Evolutionary conservation across 2,329 filamentous ascomycete species (phyloP).

Genomic region (Sclerotinia minor): DNA sequence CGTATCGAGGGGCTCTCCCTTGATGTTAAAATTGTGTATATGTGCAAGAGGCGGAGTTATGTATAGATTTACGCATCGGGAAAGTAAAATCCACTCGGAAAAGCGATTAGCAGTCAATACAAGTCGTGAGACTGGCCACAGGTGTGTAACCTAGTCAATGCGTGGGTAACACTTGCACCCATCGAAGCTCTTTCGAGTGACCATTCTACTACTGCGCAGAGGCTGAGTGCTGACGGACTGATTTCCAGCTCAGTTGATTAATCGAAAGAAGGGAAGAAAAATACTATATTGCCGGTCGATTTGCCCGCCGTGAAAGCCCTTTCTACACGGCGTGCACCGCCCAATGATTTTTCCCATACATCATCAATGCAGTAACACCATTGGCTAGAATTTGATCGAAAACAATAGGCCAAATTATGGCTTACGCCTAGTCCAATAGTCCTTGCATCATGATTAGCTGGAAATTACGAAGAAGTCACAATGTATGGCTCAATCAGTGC

Average conservation of each 20-base stretch:
- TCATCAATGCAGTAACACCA: neutral
- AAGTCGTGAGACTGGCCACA: neutral
- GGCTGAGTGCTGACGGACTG: no score
- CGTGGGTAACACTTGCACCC: neutral
- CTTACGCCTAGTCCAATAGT: neutral
- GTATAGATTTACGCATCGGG: neutral
- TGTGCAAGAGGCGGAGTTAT: neutral
- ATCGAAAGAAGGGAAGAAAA: no score
- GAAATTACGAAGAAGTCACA: neutral
- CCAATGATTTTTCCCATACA: neutral
- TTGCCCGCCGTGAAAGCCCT: neutral
- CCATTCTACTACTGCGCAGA: no score
- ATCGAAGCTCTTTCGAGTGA: neutral
- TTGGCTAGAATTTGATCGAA: neutral
- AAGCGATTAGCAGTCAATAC: neutral
- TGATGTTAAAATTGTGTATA: no score
- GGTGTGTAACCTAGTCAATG: neutral
- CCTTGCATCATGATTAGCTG: neutral
- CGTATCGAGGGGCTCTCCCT: neutral
- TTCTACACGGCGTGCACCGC: neutral
- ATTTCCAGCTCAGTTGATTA: no score
- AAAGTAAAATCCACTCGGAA: neutral
- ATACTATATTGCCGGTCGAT: neutral
- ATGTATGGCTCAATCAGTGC: neutral
- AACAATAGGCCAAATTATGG: no score